These are phyloP conservation scores for Aspergillus asperescens DNA, from an alignment of 495 filamentous ascomycete species.

Conservation along the genomic window DNA sequence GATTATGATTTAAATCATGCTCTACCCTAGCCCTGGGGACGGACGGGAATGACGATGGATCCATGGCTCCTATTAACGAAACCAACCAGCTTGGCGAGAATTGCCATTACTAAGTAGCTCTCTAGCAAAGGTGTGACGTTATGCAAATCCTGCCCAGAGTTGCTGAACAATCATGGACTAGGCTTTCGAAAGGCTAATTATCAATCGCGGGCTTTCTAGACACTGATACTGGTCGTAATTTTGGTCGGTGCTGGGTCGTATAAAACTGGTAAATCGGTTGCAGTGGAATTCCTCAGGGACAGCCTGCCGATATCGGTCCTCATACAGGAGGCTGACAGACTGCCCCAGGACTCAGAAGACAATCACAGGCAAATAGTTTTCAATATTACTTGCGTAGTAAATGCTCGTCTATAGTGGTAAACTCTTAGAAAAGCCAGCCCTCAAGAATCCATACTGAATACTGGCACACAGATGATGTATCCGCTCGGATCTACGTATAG, in stretches of 20 bases:
- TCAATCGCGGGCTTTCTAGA: constrained; percentile 11
- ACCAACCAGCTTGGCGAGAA: background rate
- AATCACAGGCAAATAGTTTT: too few relatives aligned
- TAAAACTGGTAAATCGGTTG: background rate
- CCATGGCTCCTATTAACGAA: background rate
- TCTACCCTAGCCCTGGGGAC: too few relatives aligned
- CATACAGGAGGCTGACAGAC: background rate
- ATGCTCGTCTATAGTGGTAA: too few relatives aligned
- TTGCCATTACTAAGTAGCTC: background rate
- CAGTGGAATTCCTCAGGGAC: background rate
- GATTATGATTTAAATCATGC: background rate
- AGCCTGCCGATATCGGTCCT: constrained; percentile 6
- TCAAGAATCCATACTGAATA: too few relatives aligned
- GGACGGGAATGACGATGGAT: too few relatives aligned
- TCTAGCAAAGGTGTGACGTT: background rate
- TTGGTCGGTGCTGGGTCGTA: background rate
- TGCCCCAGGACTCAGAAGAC: too few relatives aligned
- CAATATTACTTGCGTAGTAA: too few relatives aligned
- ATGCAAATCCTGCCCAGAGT: too few relatives aligned
- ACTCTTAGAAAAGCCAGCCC: too few relatives aligned
- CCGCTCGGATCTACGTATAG: too few relatives aligned
- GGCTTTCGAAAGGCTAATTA: constrained; percentile 6
- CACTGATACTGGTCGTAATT: background rate
- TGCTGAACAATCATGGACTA: too few relatives aligned
- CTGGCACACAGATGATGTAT: too few relatives aligned